Base-by-base conservation (phyloP, 371 early-diverging fungal genomes). In the Haplosporangium sp. region DNA sequence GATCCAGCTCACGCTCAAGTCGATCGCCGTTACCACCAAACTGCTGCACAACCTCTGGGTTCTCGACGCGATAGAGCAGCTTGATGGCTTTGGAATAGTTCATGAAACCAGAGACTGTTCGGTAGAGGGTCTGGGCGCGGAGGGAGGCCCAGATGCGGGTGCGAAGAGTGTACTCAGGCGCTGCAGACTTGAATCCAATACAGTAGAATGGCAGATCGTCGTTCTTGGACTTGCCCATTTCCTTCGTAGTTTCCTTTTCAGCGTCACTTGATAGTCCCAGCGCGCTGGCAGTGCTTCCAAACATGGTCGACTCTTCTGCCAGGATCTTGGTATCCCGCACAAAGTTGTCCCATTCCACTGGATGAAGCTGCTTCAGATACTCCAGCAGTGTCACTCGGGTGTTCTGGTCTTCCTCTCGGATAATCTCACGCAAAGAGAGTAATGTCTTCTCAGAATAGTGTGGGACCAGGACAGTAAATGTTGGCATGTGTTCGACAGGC, bases 61-160 rank as follows among this genome's bases (percentile, higher is more conserved):
- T 93, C 81, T 96, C 96, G 40, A 95, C 91, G 4, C 92, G 90
- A 62, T 92, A 91, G 12, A 96, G 82, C 3, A 94, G 83, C 70
- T 92, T 91, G 70, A 96, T 87, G 1, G 95, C 95, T 72, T 92
- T 93, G 55, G 88, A 86, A 65, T 96, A 95, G 73, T 95, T 95
- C 95, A 95, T 94, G 70, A 95, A 94, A 0, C 96, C 96, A 40
- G 92, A 90, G 9, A 95, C 91, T 5, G 95, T 95, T 45, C 96
- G 92, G 67, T 92, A 95, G 55, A 96, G 83, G 0, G 96, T 96
- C 80, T 95, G 95, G 16, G 95, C 91, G 36, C 95, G 89, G 9
- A 95, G 83, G 0, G 95, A 95, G 1, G 96, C 95, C 95, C 95
- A 96, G 37, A 95, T 94, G 38, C 96, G 91, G 7, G 95, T 95